phyloP scores from a whole-genome alignment of 495 filamentous ascomycete genomes.

The Penicillium canariense region DNA sequence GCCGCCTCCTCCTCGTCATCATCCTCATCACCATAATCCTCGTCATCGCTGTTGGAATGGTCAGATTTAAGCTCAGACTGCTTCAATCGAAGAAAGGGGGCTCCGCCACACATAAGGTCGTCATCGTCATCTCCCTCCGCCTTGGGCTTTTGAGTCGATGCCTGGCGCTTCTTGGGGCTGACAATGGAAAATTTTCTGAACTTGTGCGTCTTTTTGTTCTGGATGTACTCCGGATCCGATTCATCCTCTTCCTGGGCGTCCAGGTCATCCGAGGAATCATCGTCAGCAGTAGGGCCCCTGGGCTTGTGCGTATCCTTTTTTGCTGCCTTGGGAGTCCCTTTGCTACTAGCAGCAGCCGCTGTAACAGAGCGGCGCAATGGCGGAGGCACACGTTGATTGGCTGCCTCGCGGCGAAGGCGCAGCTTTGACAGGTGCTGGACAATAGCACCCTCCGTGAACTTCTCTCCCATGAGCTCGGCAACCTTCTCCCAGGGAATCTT shows the following conservation, averaged over 20 bases:
- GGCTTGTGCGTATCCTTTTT: neutral
- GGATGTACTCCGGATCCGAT: neutral
- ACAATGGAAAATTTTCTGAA: no score
- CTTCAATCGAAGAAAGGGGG: slow-evolving; percentile 1
- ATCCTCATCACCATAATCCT: neutral
- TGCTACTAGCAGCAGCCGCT: neutral
- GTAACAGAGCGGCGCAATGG: slow-evolving; percentile 24
- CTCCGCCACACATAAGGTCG: slow-evolving; percentile 7
- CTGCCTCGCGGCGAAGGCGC: slow-evolving; percentile 29
- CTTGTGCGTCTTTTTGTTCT: neutral
- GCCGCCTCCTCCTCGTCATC: neutral
- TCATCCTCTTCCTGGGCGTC: neutral
- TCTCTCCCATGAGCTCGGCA: slow-evolving; percentile 33
- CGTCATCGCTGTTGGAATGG: neutral
- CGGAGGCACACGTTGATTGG: slow-evolving; percentile 38
- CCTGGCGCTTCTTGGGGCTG: neutral
- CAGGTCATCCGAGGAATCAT: neutral
- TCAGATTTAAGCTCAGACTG: neutral
- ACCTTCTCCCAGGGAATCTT: slow-evolving; percentile 43
- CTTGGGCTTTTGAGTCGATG: neutral
- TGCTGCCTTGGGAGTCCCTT: neutral
- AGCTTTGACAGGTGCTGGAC: slow-evolving; percentile 50
- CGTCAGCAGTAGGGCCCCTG: neutral
- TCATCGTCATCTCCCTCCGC: neutral
- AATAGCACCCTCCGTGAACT: slow-evolving; percentile 43